Percentiles rank a stretch among this genome's conserved stretches.
Evolutionary conservation across 768 basidiomycete species (phyloP).

Genomic region (Leccinum pellstonianum): DNA sequence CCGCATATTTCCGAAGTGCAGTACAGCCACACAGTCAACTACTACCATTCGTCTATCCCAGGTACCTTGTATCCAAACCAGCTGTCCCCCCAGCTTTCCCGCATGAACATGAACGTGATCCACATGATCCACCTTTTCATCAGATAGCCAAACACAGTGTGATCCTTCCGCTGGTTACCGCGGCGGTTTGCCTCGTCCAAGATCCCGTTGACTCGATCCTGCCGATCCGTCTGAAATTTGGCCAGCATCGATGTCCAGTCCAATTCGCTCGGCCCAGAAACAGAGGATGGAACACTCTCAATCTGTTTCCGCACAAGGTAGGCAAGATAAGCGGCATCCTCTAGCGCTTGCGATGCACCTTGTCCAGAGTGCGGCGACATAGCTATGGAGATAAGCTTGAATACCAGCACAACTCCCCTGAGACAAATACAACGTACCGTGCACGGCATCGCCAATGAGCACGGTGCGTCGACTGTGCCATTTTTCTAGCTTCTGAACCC

Average conservation of each 20-base stretch:
- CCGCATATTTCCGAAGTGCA: conserved; percentile 43
- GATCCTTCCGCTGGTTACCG: conserved; percentile 23
- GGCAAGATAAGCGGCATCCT: conserved; percentile 32
- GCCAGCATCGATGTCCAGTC: conserved; percentile 21
- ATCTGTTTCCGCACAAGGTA: conserved; percentile 24
- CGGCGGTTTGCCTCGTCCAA: conserved; percentile 29
- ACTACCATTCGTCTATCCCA: conserved; percentile 25
- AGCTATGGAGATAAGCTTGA: conserved; percentile 12
- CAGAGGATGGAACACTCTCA: neutral
- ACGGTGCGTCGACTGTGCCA: conserved; percentile 29
- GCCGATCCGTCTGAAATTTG: conserved; percentile 25
- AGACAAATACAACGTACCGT: conserved; percentile 20
- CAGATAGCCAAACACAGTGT: conserved; percentile 19
- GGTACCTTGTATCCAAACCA: conserved; percentile 34
- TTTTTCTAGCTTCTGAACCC: conserved; percentile 22
- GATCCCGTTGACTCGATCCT: conserved; percentile 27
- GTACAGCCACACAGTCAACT: conserved; percentile 22
- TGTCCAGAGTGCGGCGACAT: conserved; percentile 35
- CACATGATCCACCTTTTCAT: conserved; percentile 29
- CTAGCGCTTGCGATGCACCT: conserved; percentile 32
- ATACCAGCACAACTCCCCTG: neutral
- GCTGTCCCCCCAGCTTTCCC: conserved; percentile 28
- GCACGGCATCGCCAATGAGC: conserved; percentile 34
- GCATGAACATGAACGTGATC: conserved; percentile 18
- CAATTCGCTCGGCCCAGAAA: neutral